Evolutionary conservation across 1,284 basidiomycete species (phyloP).

Genomic region (Apiotrichum laibachii): DNA sequence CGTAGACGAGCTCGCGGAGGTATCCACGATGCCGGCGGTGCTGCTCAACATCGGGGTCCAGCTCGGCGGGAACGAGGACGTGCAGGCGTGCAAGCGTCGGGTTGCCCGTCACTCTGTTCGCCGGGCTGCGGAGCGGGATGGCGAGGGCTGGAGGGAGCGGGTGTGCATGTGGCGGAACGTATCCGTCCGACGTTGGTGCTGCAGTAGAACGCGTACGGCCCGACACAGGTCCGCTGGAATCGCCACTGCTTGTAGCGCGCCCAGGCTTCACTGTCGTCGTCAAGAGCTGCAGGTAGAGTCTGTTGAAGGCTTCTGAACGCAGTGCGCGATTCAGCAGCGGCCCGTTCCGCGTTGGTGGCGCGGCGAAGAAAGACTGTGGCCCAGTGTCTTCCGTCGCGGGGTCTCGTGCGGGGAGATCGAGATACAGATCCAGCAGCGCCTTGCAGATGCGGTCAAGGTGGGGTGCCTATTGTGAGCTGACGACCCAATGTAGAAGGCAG

Average conservation of each 20-base stretch:
- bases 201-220: conserved; percentile 5
- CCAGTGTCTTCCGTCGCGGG: not conserved
- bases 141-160: conserved; percentile 1
- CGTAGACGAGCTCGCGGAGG: conserved; percentile 39
- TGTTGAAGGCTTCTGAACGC: conserved; percentile 24
- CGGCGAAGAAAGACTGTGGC: conserved; percentile 11
- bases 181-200: conserved; percentile 5
- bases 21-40: conserved; percentile 33
- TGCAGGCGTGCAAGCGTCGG: conserved; percentile 32
- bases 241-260: not conserved
- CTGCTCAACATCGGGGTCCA: conserved; percentile 16
- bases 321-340: conserved; percentile 23
- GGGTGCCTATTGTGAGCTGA: conserved; percentile 5
- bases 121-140: conserved; percentile 16
- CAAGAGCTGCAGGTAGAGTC: conserved; percentile 19
- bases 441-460: conserved; percentile 27
- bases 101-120: conserved; percentile 15
- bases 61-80: conserved; percentile 26
- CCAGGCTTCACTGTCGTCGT: not conserved
- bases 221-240: not conserved
- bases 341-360: conserved; percentile 17
- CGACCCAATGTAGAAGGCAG: not conserved
- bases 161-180: not conserved
- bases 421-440: conserved; percentile 34
- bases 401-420: conserved; percentile 28